Evolutionary conservation across 805 yeast species (phyloP), one percentile per base, ranked within the genome.

Genomic region (Hyphopichia homilentoma): DNA sequence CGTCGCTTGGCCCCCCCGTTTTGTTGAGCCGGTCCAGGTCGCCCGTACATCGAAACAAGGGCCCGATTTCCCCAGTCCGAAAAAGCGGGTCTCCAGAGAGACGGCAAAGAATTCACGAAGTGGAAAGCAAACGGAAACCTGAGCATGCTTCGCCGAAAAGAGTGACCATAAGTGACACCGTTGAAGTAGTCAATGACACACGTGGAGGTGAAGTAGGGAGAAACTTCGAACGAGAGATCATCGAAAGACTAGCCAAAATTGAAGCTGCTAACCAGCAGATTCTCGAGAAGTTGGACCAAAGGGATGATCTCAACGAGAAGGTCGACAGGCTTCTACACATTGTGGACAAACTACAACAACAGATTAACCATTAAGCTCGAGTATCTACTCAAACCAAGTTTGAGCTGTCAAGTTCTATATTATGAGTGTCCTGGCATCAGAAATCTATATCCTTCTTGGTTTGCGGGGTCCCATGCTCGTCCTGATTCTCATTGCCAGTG

Each of bases 401-500:
- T n/a, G n/a, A n/a, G n/a, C n/a, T n/a, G n/a, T n/a, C n/a, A n/a
- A n/a, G n/a, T n/a, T n/a, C n/a, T n/a, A n/a, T n/a, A n/a, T n/a
- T n/a, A n/a, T n/a, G n/a, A n/a, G n/a, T n/a, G n/a, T n/a, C n/a
- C n/a, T n/a, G n/a, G 21, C 13, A 16, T 33, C 45, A 62, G 30
- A 60, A 64, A 16, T 64, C 69, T 11, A 64, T 53, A 37, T 52
- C 48, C 44, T 62, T 59, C 5, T 58, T 54, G 14, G 68, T 59
- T 32, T 55, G 52, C 22, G 43, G 32, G n/a, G n/a, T n/a, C 35
- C 48, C 23, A 16, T 33, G 36, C 17, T 36, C 34, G 14, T 39
- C 25, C 4, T 27, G 32, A 16, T 32, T 51, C 3, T 56, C 62
- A 4, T 62, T 73, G 9, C 47, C 81, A n/a, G 70, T 84, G 36